These are phyloP conservation scores for Sanghuangporus weigelae DNA, from an alignment of 1,284 basidiomycete species.

Conservation along the genomic window DNA sequence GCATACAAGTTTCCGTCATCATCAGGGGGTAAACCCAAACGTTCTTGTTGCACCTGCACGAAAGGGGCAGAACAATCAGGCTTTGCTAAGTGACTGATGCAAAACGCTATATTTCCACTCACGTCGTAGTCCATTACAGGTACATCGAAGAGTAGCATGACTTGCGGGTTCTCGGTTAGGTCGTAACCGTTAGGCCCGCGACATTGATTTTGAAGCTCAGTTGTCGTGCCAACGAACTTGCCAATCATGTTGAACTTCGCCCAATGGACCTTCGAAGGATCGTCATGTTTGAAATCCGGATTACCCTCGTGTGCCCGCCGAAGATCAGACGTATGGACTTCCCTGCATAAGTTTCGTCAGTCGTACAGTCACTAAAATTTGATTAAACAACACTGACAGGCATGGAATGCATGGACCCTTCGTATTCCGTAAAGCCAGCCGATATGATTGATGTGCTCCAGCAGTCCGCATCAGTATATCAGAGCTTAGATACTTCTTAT, in stretches of 20 bases:
- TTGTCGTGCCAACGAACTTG: constrained; percentile 64
- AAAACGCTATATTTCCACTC: neutral
- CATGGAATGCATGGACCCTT: constrained; percentile 79
- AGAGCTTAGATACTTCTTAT: constrained; percentile 71
- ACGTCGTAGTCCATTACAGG: constrained; percentile 64
- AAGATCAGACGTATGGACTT: constrained; percentile 79
- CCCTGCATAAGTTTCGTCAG: constrained; percentile 37
- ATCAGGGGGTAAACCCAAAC: constrained; percentile 13
- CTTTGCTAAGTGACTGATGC: too few relatives aligned
- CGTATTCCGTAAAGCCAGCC: constrained; percentile 71
- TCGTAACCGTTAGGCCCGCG: constrained; percentile 51
- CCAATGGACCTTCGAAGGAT: constrained; percentile 71
- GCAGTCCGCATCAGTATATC: constrained; percentile 69
- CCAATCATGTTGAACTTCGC: constrained; percentile 85
- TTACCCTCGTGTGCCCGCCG: constrained; percentile 77
- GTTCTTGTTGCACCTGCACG: constrained; percentile 15
- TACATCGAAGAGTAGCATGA: constrained; percentile 46
- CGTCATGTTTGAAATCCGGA: constrained; percentile 52
- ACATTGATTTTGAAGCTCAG: constrained; percentile 70
- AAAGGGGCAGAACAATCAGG: neutral
- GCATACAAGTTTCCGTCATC: constrained; percentile 9
- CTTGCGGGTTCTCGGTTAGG: constrained; percentile 44
- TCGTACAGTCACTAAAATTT: constrained; percentile 10
- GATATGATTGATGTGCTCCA: constrained; percentile 73
- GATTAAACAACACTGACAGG: constrained; percentile 42